A percentile compares a stretch with the other conserved stretches of the same genome.
phyloP scores from a whole-genome alignment of 2,329 filamentous ascomycete genomes.

The Trichothecium roseum region DNA sequence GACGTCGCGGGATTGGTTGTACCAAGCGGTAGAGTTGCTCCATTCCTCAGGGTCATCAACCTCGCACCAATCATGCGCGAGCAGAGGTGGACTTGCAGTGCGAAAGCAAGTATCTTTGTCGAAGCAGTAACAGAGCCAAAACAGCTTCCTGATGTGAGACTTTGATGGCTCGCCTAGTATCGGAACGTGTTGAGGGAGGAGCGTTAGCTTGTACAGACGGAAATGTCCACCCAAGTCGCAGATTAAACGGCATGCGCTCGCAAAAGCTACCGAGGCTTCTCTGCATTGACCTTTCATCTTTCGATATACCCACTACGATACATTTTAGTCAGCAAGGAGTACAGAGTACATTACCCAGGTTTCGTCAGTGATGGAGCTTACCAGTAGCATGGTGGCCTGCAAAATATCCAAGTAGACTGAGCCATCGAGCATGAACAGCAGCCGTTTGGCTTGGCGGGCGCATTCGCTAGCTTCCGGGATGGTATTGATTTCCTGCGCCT shows the following conservation, averaged over 20 bases:
- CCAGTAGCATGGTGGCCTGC: constrained; percentile 7
- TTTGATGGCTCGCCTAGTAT: background rate
- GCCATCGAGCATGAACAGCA: background rate
- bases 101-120: constrained; percentile 6
- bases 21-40: background rate
- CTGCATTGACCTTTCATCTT: constrained; percentile 2
- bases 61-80: constrained; percentile 6
- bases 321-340: no score
- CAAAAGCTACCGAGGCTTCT: constrained; percentile 1
- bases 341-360: no score
- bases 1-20: constrained; percentile 1
- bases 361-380: no score
- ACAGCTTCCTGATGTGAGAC: constrained; percentile 4
- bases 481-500: background rate
- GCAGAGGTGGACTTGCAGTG: constrained; percentile 4
- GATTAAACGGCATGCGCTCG: constrained; percentile 7
- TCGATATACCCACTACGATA: constrained; percentile 1
- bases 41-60: background rate
- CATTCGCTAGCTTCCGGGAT: constrained; percentile 1
- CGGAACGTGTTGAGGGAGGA: constrained; percentile 3
- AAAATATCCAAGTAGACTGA: constrained; percentile 5
- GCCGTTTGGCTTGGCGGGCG: background rate
- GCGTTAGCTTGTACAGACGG: background rate
- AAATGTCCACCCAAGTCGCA: constrained; percentile 5
- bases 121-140: constrained; percentile 6